These are phyloP conservation scores for Zygoascus biomembranicola DNA, from an alignment of 805 yeast species.

Conservation along the genomic window DNA sequence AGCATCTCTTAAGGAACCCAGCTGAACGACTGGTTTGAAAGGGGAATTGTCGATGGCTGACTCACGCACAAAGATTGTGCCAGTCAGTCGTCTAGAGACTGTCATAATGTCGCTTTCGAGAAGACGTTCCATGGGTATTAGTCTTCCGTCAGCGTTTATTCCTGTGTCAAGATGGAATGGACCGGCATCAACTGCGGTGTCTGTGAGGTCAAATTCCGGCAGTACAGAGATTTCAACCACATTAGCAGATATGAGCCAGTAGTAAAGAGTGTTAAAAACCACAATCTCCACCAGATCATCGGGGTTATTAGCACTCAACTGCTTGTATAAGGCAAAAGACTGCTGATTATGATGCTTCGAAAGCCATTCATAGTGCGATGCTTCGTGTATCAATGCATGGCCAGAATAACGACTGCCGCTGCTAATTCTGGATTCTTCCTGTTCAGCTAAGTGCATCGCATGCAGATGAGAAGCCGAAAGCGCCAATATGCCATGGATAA, in stretches of 20 bases:
- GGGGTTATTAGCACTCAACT: background rate
- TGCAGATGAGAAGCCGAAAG: conserved; percentile 1
- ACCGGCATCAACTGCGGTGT: background rate
- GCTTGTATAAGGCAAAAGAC: background rate
- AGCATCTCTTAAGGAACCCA: background rate
- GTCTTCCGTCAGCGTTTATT: background rate
- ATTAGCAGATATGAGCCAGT: conserved; percentile 1
- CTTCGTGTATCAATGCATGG: background rate
- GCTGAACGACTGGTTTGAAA: background rate
- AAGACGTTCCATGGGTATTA: background rate
- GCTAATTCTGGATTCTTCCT: background rate
- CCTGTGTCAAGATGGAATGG: background rate
- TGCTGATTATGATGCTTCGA: conserved; percentile 1
- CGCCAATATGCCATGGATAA: conserved; percentile 1
- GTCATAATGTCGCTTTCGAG: background rate
- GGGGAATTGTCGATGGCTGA: background rate
- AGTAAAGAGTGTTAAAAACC: background rate
- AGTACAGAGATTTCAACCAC: background rate
- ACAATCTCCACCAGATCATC: background rate
- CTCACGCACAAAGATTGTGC: background rate
- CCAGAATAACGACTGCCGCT: background rate
- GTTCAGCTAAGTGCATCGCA: background rate
- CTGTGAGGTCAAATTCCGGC: background rate
- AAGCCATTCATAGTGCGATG: conserved; percentile 1
- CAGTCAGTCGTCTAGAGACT: background rate